phyloP scores from a whole-genome alignment of 371 early-diverging fungal genomes.

The Lichtheimia hyalospora region DNA sequence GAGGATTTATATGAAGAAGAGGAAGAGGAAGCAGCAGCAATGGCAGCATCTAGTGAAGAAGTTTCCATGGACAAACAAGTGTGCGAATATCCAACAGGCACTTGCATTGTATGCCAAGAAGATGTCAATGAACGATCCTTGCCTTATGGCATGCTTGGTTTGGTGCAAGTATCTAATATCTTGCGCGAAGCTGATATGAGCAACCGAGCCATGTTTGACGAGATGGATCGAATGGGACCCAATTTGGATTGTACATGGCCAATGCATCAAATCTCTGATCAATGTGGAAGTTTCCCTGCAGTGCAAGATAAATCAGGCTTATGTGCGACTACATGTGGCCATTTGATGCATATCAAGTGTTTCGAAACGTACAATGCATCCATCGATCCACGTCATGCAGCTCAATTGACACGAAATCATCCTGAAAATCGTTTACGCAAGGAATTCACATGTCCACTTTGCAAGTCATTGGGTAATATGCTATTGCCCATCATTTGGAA shows the following conservation, averaged over 20 bases:
- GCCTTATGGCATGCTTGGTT: slow-evolving; percentile 80
- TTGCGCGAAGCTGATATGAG: slow-evolving; percentile 66
- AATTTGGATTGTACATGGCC: slow-evolving; percentile 49
- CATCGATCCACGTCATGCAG: slow-evolving; percentile 73
- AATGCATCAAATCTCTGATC: slow-evolving; percentile 26
- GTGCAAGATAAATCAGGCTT: slow-evolving; percentile 58
- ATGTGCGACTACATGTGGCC: slow-evolving; percentile 87
- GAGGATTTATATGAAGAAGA: slow-evolving; percentile 67
- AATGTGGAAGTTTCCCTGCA: slow-evolving; percentile 49
- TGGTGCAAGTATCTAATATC: slow-evolving; percentile 79
- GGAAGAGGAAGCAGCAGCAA: slow-evolving; percentile 24
- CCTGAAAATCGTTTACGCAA: slow-evolving; percentile 79
- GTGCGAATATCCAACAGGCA: slow-evolving; percentile 76
- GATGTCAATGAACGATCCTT: slow-evolving; percentile 69
- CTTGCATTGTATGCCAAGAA: slow-evolving; percentile 96
- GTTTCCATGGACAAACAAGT: slow-evolving; percentile 20
- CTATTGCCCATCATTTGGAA: slow-evolving; percentile 71
- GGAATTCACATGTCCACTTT: slow-evolving; percentile 93
- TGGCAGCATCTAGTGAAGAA: background rate
- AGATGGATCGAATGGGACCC: slow-evolving; percentile 46
- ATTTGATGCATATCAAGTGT: slow-evolving; percentile 92
- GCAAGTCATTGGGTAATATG: slow-evolving; percentile 92
- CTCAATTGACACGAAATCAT: slow-evolving; percentile 82
- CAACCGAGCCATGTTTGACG: slow-evolving; percentile 43
- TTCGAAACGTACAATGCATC: slow-evolving; percentile 83